Percentiles rank a stretch among this genome's conserved stretches.
Conservation (phyloP, 495 filamentous ascomycete species). For the Aspergillus carlsbadensis region DNA sequence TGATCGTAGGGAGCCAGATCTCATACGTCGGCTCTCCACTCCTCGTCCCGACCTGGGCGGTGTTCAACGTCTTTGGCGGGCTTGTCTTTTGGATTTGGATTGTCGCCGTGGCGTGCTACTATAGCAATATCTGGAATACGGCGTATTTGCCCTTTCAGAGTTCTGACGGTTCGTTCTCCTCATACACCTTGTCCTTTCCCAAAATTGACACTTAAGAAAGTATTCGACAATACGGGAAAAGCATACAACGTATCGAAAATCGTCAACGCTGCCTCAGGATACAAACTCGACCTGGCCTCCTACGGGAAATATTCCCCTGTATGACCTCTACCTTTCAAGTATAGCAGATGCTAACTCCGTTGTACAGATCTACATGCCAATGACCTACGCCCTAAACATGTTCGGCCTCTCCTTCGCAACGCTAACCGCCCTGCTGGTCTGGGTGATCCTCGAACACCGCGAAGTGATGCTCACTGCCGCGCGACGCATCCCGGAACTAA, state of each 20-base stretch:
- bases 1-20: slow-evolving; percentile 84
- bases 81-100: slow-evolving; percentile 82
- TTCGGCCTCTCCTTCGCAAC: slow-evolving; percentile 82
- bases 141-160: slow-evolving; percentile 26
- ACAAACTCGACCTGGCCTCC: slow-evolving; percentile 65
- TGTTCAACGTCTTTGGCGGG: slow-evolving; percentile 73
- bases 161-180: slow-evolving; percentile 20
- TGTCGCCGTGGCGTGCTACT: slow-evolving; percentile 48
- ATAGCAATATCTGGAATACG: slow-evolving; percentile 58
- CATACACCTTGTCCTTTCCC: too few species aligned
- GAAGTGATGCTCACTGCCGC: slow-evolving; percentile 11
- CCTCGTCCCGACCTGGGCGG: slow-evolving; percentile 79
- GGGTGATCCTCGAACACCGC: slow-evolving; percentile 54
- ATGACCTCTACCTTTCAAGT: background rate
- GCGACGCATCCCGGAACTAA: slow-evolving; percentile 36
- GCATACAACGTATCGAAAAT: slow-evolving; percentile 75
- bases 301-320: slow-evolving; percentile 69
- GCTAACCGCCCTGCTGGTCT: slow-evolving; percentile 66
- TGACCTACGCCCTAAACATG: slow-evolving; percentile 73
- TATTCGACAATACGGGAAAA: slow-evolving; percentile 79
- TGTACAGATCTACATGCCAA: slow-evolving; percentile 67
- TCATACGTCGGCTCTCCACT: slow-evolving; percentile 82
- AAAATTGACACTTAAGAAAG: slow-evolving; percentile 33
- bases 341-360: too few species aligned
- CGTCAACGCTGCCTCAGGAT: slow-evolving; percentile 58